A percentile compares a stretch with the other conserved stretches of the same genome.
Conservation (phyloP, 2,329 filamentous ascomycete species). For the Colletotrichum neosansevieriae region DNA sequence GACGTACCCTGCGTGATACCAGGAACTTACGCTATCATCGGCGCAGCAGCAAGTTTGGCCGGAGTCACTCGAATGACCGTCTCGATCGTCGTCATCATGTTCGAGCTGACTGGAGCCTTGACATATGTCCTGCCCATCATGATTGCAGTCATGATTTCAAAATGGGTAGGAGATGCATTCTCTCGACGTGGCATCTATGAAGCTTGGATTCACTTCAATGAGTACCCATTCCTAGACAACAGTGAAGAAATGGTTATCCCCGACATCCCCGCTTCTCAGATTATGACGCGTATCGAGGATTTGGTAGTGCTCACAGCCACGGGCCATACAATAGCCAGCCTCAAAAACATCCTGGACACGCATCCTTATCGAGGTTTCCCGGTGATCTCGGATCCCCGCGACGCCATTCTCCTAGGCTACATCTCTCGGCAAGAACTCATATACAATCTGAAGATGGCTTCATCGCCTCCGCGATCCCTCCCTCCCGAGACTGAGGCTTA, state of each 20-base stretch:
- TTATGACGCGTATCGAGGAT: constrained; percentile 95
- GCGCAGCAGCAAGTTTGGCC: constrained; percentile 91
- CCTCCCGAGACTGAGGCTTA: constrained; percentile 81
- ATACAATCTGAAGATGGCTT: constrained; percentile 79
- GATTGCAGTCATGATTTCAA: constrained; percentile 97
- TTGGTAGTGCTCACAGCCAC: constrained; percentile 88
- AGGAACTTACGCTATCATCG: constrained; percentile 96
- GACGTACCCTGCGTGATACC: constrained; percentile 91
- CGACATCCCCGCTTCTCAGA: constrained; percentile 85
- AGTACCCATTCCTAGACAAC: constrained; percentile 95
- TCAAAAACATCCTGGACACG: constrained; percentile 76
- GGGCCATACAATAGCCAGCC: constrained; percentile 85
- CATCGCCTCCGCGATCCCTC: constrained; percentile 68
- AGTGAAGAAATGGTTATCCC: constrained; percentile 81
- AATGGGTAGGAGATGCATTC: constrained; percentile 98
- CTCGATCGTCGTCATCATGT: constrained; percentile 99
- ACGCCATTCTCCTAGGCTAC: constrained; percentile 88
- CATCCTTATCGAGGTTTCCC: constrained; percentile 93
- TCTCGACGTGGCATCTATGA: constrained; percentile 96
- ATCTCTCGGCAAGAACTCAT: constrained; percentile 91
- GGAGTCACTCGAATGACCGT: constrained; percentile 97
- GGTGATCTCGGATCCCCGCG: constrained; percentile 81
- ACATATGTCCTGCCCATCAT: constrained; percentile 98
- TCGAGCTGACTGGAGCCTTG: constrained; percentile 94
- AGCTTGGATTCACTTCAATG: constrained; percentile 95